Base-by-base conservation (phyloP, 169 alveolate species). In the Eimeria sp. region DNA sequence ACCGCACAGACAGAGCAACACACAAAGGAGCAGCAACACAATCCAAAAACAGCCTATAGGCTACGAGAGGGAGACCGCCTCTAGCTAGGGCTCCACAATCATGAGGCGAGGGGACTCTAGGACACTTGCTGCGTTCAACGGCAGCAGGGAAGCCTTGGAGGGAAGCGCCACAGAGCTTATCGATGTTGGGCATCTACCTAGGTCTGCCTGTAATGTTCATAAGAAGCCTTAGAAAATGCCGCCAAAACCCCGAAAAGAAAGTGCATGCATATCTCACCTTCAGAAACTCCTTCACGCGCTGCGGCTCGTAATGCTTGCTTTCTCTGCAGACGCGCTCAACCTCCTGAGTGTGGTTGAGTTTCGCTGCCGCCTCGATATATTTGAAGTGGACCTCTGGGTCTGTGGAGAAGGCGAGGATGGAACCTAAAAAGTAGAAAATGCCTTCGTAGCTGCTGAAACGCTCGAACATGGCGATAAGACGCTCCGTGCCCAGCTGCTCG, bases 311-410 rank as follows among this genome's bases (percentile, higher is more conserved):
- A 60, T 98, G 98, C 96, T 98, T 99, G 95, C 98, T 98, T 88
- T 99, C 99, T 94, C 99, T 98, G 95, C 99, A 99, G 74, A 99
- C 99, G 93, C 99, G 98, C 97, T 99, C 99, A 66, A 99, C 99
- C 97, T 99, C 99, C 96, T 98, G 99, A 95, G 98, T 96, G 97
- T 99, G 99, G 96, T 99, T 99, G 43, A 99, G 98, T 82, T 99
- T 99, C 54, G 99, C 99, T 30, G 99, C 99, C 54, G 99, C 99
- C 97, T 99, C 99, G 90, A 99, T 99, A 97, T 99, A 99, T 97
- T 97, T 80, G 98, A 85, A 99, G 97, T 98, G 97, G 96, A 99
- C 98, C 80, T 99, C 99, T 46, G 98, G 98, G 96, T 87, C 96
- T 71, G 97, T 85, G 97, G 93, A 95, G 94, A 64, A 95, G 87